A percentile compares a stretch with the other conserved stretches of the same genome.
Evolutionary conservation across 768 basidiomycete genomes (phyloP).

Genomic region (Pleurotus ostreatus): DNA sequence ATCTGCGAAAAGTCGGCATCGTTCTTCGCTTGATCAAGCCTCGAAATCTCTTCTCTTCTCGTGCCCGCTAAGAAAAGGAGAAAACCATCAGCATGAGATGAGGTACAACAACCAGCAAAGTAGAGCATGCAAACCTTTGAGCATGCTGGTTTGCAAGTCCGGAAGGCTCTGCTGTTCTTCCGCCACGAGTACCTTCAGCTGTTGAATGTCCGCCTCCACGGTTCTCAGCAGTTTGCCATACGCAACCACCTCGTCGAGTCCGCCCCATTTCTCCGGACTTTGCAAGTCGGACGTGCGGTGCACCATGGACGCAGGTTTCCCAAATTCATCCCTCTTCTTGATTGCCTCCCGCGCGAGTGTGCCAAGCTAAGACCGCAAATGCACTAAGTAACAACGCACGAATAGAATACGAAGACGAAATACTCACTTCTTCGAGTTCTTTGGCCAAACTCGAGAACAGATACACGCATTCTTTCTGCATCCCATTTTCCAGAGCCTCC

Average conservation of each 20-base stretch:
- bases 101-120: not conserved
- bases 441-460: constrained; percentile 42
- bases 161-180: constrained; percentile 39
- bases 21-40: constrained; percentile 72
- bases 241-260: constrained; percentile 42
- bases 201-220: constrained; percentile 49
- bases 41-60: constrained; percentile 76
- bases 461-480: constrained; percentile 61
- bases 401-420: constrained; percentile 8
- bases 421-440: constrained; percentile 58
- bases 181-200: constrained; percentile 38
- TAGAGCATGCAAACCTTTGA: constrained; percentile 48
- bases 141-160: constrained; percentile 59
- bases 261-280: constrained; percentile 45
- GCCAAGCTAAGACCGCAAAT: constrained; percentile 34
- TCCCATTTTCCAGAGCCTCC: constrained; percentile 46
- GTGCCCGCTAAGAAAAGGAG: constrained; percentile 55
- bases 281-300: constrained; percentile 42
- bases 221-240: constrained; percentile 47
- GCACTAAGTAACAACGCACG: not conserved
- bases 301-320: constrained; percentile 33
- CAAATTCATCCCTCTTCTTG: constrained; percentile 29
- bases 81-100: not conserved
- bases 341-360: constrained; percentile 32
- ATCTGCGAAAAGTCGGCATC: constrained; percentile 80